Percentiles rank a stretch among this genome's conserved stretches.
Conservation (phyloP, 345 rosid genomes). For the Eucalyptus pauciflora region DNA sequence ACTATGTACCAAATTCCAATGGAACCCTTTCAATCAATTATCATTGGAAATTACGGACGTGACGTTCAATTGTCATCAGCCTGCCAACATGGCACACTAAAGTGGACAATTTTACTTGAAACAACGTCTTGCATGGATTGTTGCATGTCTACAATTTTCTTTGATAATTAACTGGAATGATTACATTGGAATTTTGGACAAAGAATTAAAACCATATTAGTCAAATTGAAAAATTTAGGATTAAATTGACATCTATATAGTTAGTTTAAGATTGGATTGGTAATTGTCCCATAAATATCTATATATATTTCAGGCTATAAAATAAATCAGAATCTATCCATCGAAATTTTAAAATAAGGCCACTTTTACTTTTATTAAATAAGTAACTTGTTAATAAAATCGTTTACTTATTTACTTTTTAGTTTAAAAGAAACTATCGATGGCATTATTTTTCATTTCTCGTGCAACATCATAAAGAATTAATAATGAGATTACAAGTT, state of each 20-base stretch:
- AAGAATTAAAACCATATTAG: background rate
- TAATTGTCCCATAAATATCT: background rate
- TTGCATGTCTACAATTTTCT: background rate
- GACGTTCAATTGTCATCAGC: too few species aligned
- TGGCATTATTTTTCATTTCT: background rate
- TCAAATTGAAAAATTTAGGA: background rate
- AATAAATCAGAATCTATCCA: background rate
- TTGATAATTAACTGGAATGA: too few species aligned
- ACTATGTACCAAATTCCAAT: background rate
- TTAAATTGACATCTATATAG: fast-evolving
- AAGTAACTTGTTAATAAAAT: background rate
- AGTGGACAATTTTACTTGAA: background rate
- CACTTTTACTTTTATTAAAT: background rate
- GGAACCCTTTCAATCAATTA: background rate
- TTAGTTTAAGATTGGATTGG: too few species aligned
- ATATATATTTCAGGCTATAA: fast-evolving
- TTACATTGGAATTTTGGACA: too few species aligned
- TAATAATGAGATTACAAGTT: too few species aligned
- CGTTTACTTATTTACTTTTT: background rate
- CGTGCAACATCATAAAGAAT: background rate
- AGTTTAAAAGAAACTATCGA: too few species aligned
- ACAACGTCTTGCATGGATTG: background rate
- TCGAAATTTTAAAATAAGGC: background rate
- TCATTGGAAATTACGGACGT: background rate
- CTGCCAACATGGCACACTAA: background rate